Percentiles rank a stretch among this genome's conserved stretches.
These are phyloP conservation scores for Paramecium caudatum DNA, from an alignment of 73 alveolate genomes.

Conservation along the genomic window DNA sequence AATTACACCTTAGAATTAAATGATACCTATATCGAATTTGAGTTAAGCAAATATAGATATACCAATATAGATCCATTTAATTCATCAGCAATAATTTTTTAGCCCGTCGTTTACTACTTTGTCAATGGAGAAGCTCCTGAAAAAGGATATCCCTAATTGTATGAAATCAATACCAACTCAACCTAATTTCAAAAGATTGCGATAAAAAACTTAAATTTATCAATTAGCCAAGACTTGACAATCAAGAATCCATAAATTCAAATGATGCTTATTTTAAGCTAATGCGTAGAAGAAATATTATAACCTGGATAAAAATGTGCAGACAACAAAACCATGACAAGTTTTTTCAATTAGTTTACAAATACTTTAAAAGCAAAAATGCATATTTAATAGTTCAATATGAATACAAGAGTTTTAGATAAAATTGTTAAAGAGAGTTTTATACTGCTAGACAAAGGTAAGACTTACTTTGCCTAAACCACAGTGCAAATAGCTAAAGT, in stretches of 20 bases:
- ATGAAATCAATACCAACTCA: not conserved
- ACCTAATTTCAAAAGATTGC: not conserved
- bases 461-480: not conserved
- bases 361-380: not conserved
- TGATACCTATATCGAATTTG: not conserved
- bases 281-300: not conserved
- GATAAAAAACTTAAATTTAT: not conserved
- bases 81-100: not conserved
- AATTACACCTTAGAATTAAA: not conserved
- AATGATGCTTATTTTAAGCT: constrained; percentile 15
- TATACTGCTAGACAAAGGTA: not conserved
- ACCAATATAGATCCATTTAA: not conserved
- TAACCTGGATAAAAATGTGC: constrained; percentile 25
- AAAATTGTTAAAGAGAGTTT: not conserved
- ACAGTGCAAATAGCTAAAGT: not conserved
- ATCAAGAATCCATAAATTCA: not conserved
- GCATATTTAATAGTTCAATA: not conserved
- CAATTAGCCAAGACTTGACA: not conserved
- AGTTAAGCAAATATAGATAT: not conserved
- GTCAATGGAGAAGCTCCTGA: constrained; percentile 3
- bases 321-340: not conserved
- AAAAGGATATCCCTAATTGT: not conserved
- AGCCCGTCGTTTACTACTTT: constrained; percentile 14
- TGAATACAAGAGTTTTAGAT: not conserved
- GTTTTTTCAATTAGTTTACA: not conserved